Evolutionary conservation across 495 filamentous ascomycete species (phyloP).

Genomic region (Baudoinia panamericana): DNA sequence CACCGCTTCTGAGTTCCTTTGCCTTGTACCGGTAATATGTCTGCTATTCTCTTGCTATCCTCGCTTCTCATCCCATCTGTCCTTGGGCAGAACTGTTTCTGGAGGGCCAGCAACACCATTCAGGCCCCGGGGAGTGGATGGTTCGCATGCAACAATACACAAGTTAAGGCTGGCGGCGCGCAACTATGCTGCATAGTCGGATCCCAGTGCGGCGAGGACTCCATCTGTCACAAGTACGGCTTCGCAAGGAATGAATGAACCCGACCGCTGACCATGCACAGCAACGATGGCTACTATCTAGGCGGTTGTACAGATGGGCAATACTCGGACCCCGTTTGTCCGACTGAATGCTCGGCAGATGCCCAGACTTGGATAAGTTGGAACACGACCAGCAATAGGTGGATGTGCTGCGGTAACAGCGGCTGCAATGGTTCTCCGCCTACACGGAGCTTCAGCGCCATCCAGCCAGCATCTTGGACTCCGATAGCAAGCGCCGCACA

Average conservation of each 20-base stretch:
- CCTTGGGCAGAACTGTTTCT: slow-evolving; percentile 2
- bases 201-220: neutral
- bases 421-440: neutral
- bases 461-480: neutral
- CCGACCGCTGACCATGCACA: neutral
- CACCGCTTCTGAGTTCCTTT: too few relatives aligned
- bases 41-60: too few relatives aligned
- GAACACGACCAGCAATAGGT: neutral
- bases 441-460: neutral
- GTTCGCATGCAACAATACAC: neutral
- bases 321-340: neutral
- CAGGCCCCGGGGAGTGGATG: neutral
- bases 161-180: neutral
- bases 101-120: neutral
- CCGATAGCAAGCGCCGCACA: neutral
- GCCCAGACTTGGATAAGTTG: neutral
- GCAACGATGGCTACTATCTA: neutral
- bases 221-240: neutral
- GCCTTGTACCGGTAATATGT: too few relatives aligned
- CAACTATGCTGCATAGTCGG: neutral
- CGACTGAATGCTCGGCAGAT: neutral
- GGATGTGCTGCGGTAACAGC: neutral
- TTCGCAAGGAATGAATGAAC: too few relatives aligned
- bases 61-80: too few relatives aligned
- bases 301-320: neutral